These are phyloP conservation scores for Cladosporium sp. DNA, from an alignment of 2,329 filamentous ascomycete species.

Conservation along the genomic window DNA sequence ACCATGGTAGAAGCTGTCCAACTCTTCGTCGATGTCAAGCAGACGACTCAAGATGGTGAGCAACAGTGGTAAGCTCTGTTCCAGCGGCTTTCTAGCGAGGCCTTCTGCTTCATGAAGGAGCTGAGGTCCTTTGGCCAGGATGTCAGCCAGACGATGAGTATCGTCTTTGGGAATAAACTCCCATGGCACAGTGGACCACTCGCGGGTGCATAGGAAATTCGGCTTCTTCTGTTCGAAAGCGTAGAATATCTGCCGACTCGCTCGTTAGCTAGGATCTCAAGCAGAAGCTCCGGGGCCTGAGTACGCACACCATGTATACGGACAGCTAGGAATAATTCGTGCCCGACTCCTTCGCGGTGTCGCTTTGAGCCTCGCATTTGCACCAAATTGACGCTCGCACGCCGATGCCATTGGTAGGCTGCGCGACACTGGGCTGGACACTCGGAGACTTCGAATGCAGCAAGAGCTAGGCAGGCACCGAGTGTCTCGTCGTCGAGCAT, in stretches of 20 bases:
- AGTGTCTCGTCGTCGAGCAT: slow-evolving; percentile 3
- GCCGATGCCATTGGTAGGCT: slow-evolving; percentile 6
- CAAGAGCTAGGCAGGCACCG: background rate
- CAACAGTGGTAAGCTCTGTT: background rate
- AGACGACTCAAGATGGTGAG: slow-evolving; percentile 1
- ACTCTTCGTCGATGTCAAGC: slow-evolving; percentile 3
- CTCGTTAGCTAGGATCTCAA: background rate
- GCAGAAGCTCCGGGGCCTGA: background rate
- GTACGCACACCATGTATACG: background rate
- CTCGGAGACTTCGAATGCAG: slow-evolving; percentile 1
- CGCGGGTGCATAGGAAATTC: slow-evolving; percentile 1
- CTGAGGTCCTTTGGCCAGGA: background rate
- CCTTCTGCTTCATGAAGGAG: background rate
- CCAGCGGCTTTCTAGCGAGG: background rate
- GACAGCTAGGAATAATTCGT: slow-evolving; percentile 1
- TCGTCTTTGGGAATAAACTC: slow-evolving; percentile 4
- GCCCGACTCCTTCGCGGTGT: background rate
- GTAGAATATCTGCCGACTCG: slow-evolving; percentile 4
- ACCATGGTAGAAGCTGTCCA: background rate
- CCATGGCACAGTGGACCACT: slow-evolving; percentile 4
- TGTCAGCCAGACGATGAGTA: background rate
- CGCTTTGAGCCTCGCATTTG: background rate
- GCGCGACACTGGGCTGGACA: background rate
- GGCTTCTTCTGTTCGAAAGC: slow-evolving; percentile 1
- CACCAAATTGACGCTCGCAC: background rate